These are phyloP conservation scores for Begonia loranthoides DNA, from an alignment of 306 rosid species.

Conservation along the genomic window DNA sequence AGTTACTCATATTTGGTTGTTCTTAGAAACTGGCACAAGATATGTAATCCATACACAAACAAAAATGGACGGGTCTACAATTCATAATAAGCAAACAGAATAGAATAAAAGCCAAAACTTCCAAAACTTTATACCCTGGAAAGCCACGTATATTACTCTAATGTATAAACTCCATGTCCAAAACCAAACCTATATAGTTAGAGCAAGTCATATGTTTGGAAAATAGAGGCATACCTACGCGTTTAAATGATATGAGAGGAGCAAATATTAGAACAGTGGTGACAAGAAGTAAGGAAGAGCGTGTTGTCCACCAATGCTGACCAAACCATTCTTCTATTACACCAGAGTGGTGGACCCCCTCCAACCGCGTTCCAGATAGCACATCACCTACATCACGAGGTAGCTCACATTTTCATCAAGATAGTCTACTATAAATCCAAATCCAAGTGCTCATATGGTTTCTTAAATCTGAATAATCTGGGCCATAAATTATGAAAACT, in stretches of 20 bases:
- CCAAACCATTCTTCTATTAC: conserved; percentile 63
- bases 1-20: too few relatives aligned
- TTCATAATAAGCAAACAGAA: too few relatives aligned
- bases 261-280: conserved; percentile 36
- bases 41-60: too few relatives aligned
- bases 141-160: too few relatives aligned
- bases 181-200: too few relatives aligned
- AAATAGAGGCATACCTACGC: conserved; percentile 30
- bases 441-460: not conserved
- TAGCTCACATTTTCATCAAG: too few relatives aligned
- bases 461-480: not conserved
- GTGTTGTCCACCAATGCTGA: conserved; percentile 51
- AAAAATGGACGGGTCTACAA: not conserved
- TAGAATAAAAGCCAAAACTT: too few relatives aligned
- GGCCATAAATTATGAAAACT: not conserved
- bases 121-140: too few relatives aligned
- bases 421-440: not conserved
- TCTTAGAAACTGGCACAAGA: too few relatives aligned
- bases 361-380: conserved; percentile 43
- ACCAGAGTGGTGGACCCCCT: conserved; percentile 36
- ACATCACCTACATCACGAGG: conserved; percentile 36
- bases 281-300: conserved; percentile 28
- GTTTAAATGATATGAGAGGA: conserved; percentile 47
- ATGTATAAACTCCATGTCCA: too few relatives aligned
- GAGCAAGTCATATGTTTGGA: too few relatives aligned